These are phyloP conservation scores for Castanea crenata DNA, from an alignment of 306 rosid species.

Conservation along the genomic window DNA sequence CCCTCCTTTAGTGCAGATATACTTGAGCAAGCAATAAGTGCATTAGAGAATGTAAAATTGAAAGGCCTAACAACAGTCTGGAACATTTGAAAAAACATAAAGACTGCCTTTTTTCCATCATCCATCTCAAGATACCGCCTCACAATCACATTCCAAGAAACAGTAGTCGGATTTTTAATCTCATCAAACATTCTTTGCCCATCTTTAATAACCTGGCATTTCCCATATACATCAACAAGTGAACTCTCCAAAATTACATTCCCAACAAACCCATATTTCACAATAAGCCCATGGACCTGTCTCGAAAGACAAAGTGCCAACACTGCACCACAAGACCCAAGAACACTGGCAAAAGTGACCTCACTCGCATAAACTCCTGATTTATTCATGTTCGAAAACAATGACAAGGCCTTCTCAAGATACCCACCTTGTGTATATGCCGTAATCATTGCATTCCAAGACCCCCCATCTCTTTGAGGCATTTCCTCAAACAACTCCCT, in stretches of 20 bases:
- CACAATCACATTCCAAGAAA: conserved; percentile 78
- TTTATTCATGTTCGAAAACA: conserved; percentile 44
- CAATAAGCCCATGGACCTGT: conserved; percentile 56
- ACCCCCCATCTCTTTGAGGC: conserved; percentile 60
- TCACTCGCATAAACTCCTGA: conserved; percentile 34
- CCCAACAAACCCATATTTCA: conserved; percentile 47
- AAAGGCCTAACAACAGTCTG: conserved; percentile 38
- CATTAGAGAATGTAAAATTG: conserved; percentile 62
- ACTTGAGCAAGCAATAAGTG: conserved; percentile 61
- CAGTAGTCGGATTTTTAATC: conserved; percentile 50
- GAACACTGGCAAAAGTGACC: conserved; percentile 54
- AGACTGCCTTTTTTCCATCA: conserved; percentile 46
- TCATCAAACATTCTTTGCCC: conserved; percentile 60
- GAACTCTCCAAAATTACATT: conserved; percentile 65
- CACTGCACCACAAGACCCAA: conserved; percentile 51
- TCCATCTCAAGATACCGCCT: conserved; percentile 67
- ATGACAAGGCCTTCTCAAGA: conserved; percentile 29
- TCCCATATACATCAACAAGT: conserved; percentile 67
- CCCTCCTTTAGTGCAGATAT: conserved; percentile 52
- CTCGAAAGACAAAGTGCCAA: conserved; percentile 34
- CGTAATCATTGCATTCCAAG: conserved; percentile 67
- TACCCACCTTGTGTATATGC: conserved; percentile 40
- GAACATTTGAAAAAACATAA: conserved; percentile 58
- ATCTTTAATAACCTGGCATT: conserved; percentile 48
- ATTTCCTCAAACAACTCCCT: conserved; percentile 72